Percentiles rank a stretch among this genome's conserved stretches.
Conservation (phyloP, 495 filamentous ascomycete genomes). For the Lasiosphaeris hirsuta region DNA sequence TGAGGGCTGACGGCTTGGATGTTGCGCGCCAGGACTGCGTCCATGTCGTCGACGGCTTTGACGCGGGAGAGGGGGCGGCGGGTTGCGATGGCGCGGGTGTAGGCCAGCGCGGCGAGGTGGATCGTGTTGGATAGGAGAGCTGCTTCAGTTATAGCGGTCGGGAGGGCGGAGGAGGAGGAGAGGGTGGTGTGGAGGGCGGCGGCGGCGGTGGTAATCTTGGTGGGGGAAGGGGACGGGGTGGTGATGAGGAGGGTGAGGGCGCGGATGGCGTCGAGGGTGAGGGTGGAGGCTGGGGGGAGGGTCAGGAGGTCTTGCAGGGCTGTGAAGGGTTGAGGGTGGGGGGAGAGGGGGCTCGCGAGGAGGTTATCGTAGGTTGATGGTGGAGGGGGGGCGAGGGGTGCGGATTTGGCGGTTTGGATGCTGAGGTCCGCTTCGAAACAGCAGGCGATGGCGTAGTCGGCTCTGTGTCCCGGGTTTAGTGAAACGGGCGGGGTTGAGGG, state of each 20-base stretch:
- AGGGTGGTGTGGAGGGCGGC: neutral
- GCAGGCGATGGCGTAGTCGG: conserved; percentile 22
- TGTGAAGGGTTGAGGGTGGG: neutral
- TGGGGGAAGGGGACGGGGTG: neutral
- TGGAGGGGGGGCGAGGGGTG: neutral
- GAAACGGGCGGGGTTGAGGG: neutral
- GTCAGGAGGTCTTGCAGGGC: neutral
- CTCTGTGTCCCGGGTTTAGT: conserved; percentile 6
- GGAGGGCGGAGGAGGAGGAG: neutral
- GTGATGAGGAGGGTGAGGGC: conserved; percentile 6
- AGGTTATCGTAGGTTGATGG: neutral
- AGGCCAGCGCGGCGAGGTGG: conserved; percentile 9
- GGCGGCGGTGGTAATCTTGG: neutral
- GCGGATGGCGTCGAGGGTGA: conserved; percentile 17
- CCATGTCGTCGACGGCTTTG: neutral
- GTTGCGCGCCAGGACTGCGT: neutral
- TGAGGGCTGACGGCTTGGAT: neutral
- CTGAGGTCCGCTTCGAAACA: conserved; percentile 21
- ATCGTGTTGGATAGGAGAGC: neutral
- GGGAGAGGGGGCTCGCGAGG: conserved; percentile 5
- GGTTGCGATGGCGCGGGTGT: conserved; percentile 1
- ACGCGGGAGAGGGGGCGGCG: neutral
- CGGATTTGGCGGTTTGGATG: conserved; percentile 6
- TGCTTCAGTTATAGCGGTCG: neutral
- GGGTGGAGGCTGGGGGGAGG: conserved; percentile 1